Conservation (phyloP, 1,284 basidiomycete species). For the Phlebopus sp. region DNA sequence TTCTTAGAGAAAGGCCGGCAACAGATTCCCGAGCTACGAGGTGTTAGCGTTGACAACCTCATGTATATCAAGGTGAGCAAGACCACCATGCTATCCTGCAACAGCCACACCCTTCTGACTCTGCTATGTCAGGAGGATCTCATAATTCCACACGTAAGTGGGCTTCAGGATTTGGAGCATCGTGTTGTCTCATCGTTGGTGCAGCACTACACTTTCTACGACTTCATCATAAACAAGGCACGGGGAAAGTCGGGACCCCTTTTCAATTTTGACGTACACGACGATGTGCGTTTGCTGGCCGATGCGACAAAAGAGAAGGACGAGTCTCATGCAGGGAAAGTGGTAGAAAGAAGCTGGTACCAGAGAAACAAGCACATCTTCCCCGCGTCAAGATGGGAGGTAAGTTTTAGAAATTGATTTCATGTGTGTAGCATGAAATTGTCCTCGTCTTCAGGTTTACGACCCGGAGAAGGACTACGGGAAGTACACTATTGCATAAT, state of each 20-base stretch:
- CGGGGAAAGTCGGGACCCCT: conserved; percentile 96
- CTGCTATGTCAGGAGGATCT: conserved; percentile 75
- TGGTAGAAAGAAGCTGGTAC: conserved; percentile 95
- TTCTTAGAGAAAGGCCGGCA: conserved; percentile 93
- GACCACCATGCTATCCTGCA: conserved; percentile 20
- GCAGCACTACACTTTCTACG: conserved; percentile 97
- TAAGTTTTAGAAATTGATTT: conserved; percentile 34
- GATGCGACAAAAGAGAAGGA: conserved; percentile 98
- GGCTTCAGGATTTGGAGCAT: not conserved
- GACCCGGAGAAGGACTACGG: conserved; percentile 91
- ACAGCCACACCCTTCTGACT: conserved; percentile 2
- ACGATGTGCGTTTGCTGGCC: conserved; percentile 92
- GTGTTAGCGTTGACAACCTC: conserved; percentile 89
- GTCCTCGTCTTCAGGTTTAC: conserved; percentile 57
- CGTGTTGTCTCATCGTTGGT: conserved; percentile 16
- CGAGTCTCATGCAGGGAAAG: conserved; percentile 98
- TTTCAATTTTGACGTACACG: conserved; percentile 99
- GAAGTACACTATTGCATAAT: conserved; percentile 75
- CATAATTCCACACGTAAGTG: conserved; percentile 85
- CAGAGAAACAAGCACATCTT: conserved; percentile 98
- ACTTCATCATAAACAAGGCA: conserved; percentile 98
- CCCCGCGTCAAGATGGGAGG: conserved; percentile 93
- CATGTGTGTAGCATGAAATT: conserved; percentile 2
- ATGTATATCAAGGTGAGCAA: conserved; percentile 91
- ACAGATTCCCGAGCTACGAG: conserved; percentile 90